A percentile compares a stretch with the other conserved stretches of the same genome.
Conservation (phyloP, 225 moss, liverwort and hornwort species). For the Pleurozium schreberi region DNA sequence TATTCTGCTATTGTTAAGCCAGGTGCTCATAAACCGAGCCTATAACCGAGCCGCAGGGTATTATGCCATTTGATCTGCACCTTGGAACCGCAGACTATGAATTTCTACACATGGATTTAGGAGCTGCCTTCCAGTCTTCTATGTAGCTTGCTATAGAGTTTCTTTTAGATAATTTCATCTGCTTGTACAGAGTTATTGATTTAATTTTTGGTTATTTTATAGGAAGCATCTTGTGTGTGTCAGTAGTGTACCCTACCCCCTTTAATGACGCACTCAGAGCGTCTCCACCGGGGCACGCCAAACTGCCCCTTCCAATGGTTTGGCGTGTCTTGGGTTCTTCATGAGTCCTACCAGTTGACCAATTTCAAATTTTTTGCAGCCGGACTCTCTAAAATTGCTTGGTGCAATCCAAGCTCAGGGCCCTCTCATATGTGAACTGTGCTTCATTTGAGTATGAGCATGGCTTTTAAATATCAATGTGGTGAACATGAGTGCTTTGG, state of each 20-base stretch:
- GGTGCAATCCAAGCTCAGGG: too few species aligned
- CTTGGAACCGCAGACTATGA: neutral
- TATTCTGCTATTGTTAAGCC: neutral
- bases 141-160: neutral
- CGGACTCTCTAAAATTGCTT: too few species aligned
- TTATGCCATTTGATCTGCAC: neutral
- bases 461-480: too few species aligned
- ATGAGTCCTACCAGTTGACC: too few species aligned
- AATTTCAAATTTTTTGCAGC: too few species aligned
- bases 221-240: neutral
- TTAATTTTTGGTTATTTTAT: neutral
- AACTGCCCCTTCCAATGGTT: too few species aligned
- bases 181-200: neutral
- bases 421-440: too few species aligned
- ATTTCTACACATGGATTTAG: neutral
- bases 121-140: neutral
- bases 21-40: neutral
- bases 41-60: neutral
- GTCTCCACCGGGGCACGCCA: too few species aligned
- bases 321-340: too few species aligned
- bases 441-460: too few species aligned
- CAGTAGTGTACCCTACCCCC: neutral
- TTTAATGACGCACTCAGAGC: neutral
- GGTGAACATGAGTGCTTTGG: too few species aligned
- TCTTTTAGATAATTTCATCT: neutral